Evolutionary conservation across 169 alveolate species (phyloP), one percentile per base, ranked within the genome.

Genomic region (Eimeria zaria): DNA sequence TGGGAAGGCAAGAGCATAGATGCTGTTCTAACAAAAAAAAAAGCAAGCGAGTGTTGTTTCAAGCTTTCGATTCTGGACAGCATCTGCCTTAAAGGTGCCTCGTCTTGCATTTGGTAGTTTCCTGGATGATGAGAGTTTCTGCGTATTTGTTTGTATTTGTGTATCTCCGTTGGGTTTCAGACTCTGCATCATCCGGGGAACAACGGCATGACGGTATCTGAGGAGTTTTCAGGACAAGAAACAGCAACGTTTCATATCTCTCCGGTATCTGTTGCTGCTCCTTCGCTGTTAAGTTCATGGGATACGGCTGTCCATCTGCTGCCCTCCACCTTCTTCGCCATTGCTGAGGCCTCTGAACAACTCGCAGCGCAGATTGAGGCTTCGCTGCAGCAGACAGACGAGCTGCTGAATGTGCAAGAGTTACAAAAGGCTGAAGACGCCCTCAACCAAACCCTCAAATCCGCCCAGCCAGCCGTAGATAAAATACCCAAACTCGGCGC

Each of bases 281-380:
- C 83, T 33, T 87, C 93, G 16, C 48, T 87, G 83, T 22, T 87
- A 48, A 87, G 93, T 41, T 60, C 93, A 7, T 87, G 81, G 83
- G 93, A 87, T 1, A 87, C 83, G 9, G 58, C 71, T 44, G 55
- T 58, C 16, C 78, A 87, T 62, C 41, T 87, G 93, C 83, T 87
- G 5, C 93, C 93, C 16, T 36, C 71, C 27, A 55, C 81, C 48
- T 53, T 87, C 83, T 30, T 55, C 9, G 55, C 81, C 2, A 87
- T 87, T 6, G 81, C 93, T 12, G 78, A 58, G 51, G 39, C 93
- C 2, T 87, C 93, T 30, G 93, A 87, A 44, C 24, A 22, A 22
- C 93, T 87, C 18, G 93, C 93, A 41, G 69, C 36, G 24, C 83
- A 62, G 9, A 87, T 87, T 1, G 93, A 87, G 51, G n/a, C 51